phyloP scores from a whole-genome alignment of 164 flowering plant genomes.

The Vitis rupestris region DNA sequence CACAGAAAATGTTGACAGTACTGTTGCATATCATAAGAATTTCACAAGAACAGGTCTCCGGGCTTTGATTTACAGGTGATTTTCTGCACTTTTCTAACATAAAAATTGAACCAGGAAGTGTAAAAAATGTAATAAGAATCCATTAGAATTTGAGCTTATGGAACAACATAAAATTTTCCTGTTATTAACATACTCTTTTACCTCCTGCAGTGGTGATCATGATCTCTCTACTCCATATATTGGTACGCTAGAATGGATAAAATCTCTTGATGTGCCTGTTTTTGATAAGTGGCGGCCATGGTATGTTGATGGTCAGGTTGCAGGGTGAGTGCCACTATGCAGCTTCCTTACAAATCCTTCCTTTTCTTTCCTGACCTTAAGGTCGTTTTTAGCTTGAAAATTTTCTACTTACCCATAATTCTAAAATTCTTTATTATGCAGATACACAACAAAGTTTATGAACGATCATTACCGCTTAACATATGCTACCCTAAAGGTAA shows the following conservation, averaged over 20 bases:
- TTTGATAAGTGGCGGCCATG: slow-evolving; percentile 30
- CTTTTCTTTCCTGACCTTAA: too few species aligned
- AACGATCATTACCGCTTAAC: slow-evolving; percentile 24
- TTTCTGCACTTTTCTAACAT: too few species aligned
- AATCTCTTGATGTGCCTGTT: slow-evolving; percentile 11
- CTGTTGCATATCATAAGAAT: slow-evolving; percentile 10
- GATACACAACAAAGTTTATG: slow-evolving; percentile 30
- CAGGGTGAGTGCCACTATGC: slow-evolving; percentile 19
- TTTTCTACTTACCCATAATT: too few species aligned
- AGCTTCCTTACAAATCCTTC: too few species aligned
- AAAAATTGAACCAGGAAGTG: too few species aligned
- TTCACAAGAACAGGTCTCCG: slow-evolving; percentile 18
- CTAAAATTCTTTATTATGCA: slow-evolving; percentile 4
- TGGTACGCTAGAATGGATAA: slow-evolving; percentile 17
- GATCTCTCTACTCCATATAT: slow-evolving; percentile 10
- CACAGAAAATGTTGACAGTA: slow-evolving; percentile 5
- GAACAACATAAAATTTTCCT: too few species aligned
- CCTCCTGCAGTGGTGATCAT: slow-evolving; percentile 12
- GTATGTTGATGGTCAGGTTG: slow-evolving; percentile 29
- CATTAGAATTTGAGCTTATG: too few species aligned
- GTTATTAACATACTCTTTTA: background rate
- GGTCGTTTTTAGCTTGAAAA: too few species aligned
- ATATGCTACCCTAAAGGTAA: slow-evolving; percentile 42
- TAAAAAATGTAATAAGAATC: too few species aligned
- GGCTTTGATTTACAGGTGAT: slow-evolving; percentile 19